Evolutionary conservation across 1,284 basidiomycete genomes (phyloP), one percentile per base, ranked within the genome.

Genomic region (Mycena sp.): DNA sequence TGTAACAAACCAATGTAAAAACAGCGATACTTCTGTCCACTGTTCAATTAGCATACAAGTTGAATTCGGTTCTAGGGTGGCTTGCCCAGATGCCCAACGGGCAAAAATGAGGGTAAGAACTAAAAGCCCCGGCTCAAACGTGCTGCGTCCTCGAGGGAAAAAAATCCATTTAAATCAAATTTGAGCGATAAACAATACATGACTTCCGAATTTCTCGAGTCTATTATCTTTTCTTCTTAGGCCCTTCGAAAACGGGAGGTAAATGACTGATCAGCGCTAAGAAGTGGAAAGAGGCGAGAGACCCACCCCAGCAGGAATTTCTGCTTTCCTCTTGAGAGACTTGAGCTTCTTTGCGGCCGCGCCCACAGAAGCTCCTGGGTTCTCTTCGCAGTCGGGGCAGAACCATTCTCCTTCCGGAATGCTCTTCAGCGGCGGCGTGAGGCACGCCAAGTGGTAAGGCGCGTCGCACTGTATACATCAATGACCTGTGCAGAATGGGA

Each of bases 351-450:
- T 67, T 3, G 69, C 65, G 14, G 76, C 74, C 25, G 72, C 72
- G 21, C 80, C 78, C 12, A 84, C 77, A 6, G 80, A 76, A 12
- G 81, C 80, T 4, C 81, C 83, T 1, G 81, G 82, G 5, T 77
- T 75, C 25, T 78, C 74, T 25, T 72, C 68, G 63, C 94, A 96
- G 51, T 84, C 80, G 0, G 91, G 88, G 72, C 94, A 96, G 83
- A 96, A 96, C 95, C 95, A 97, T 75, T 96, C 93, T 37, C 93
- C 96, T 23, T 94, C 92, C 0, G 96, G 96, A 16, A 96, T 80
- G 1, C 82, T 87, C 16, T 79, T 74, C 51, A 99, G 78, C 3
- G 94, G 93, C 7, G 95, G 96, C 32, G 82, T 78, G 50, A 97
- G 84, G 75, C 96, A 99, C 4, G 82, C 82, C 14, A 93, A 80